Conservation (phyloP, 2,329 filamentous ascomycete genomes). For the Clonostachys rosea region DNA sequence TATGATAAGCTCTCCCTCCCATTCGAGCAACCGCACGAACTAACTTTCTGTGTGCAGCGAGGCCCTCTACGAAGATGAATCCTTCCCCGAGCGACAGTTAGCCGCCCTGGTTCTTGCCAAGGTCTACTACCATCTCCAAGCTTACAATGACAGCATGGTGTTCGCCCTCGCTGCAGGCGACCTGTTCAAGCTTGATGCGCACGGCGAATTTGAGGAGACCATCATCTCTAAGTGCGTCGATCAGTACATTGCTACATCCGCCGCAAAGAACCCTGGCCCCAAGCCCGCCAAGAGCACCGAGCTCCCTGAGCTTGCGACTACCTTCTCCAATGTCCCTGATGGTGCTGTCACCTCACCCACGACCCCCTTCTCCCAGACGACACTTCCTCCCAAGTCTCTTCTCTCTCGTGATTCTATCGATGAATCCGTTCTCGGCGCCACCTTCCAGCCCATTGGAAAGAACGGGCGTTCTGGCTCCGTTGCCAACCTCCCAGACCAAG, state of each 20-base stretch:
- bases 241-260: slow-evolving; percentile 81
- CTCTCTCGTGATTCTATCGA: slow-evolving; percentile 76
- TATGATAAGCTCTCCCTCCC: slow-evolving; percentile 31
- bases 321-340: slow-evolving; percentile 68
- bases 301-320: slow-evolving; percentile 70
- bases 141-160: slow-evolving; percentile 98
- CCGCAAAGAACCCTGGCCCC: slow-evolving; percentile 42
- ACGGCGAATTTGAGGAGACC: slow-evolving; percentile 96
- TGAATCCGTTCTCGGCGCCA: slow-evolving; percentile 57
- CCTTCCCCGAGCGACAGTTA: slow-evolving; percentile 88
- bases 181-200: slow-evolving; percentile 86
- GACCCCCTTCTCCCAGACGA: slow-evolving; percentile 92
- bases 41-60: slow-evolving; percentile 55
- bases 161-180: slow-evolving; percentile 94
- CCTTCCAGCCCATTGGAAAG: slow-evolving; percentile 47
- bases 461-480: slow-evolving; percentile 53
- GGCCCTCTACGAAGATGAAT: slow-evolving; percentile 93
- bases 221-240: slow-evolving; percentile 98
- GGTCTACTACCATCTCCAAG: slow-evolving; percentile 97
- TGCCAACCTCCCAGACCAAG: slow-evolving; percentile 61
- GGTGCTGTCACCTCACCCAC: slow-evolving; percentile 78
- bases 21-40: slow-evolving; percentile 2
- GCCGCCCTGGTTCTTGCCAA: slow-evolving; percentile 94
- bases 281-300: slow-evolving; percentile 36
- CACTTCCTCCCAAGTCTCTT: slow-evolving; percentile 87